A percentile compares a stretch with the other conserved stretches of the same genome.
Conservation (phyloP, 2,329 filamentous ascomycete species). For the Daldinia sp. region DNA sequence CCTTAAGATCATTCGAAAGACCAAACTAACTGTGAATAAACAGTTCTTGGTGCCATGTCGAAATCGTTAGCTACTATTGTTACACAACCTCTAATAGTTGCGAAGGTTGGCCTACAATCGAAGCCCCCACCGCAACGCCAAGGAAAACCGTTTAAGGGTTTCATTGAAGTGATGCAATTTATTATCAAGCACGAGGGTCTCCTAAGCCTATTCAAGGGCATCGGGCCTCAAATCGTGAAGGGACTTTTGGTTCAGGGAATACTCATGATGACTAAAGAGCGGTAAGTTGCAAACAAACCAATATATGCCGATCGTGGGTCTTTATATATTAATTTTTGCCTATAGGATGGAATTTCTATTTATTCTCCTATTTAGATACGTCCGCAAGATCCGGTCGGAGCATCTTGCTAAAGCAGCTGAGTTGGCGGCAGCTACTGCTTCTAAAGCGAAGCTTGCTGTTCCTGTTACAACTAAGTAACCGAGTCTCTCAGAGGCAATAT, state of each 20-base stretch:
- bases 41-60: slow-evolving; percentile 90
- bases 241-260: slow-evolving; percentile 93
- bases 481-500: background rate
- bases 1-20: background rate
- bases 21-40: slow-evolving; percentile 25
- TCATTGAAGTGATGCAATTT: slow-evolving; percentile 93
- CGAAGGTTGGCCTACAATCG: slow-evolving; percentile 95
- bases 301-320: background rate
- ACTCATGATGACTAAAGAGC: slow-evolving; percentile 99
- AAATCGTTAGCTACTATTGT: slow-evolving; percentile 90
- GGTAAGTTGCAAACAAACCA: slow-evolving; percentile 62
- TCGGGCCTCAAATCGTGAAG: slow-evolving; percentile 92
- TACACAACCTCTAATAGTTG: slow-evolving; percentile 95
- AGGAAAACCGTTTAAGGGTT: slow-evolving; percentile 92
- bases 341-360: slow-evolving; percentile 86
- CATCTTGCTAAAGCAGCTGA: slow-evolving; percentile 74
- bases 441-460: slow-evolving; percentile 60
- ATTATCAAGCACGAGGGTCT: slow-evolving; percentile 89
- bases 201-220: slow-evolving; percentile 92
- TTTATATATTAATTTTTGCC: slow-evolving; percentile 21
- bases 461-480: slow-evolving; percentile 52
- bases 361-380: slow-evolving; percentile 82
- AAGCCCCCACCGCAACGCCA: slow-evolving; percentile 84
- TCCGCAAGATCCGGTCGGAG: slow-evolving; percentile 74
- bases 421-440: slow-evolving; percentile 58